A percentile compares a stretch with the other conserved stretches of the same genome.
phyloP scores from a whole-genome alignment of 805 yeast genomes.

The Yarrowia hollandica region DNA sequence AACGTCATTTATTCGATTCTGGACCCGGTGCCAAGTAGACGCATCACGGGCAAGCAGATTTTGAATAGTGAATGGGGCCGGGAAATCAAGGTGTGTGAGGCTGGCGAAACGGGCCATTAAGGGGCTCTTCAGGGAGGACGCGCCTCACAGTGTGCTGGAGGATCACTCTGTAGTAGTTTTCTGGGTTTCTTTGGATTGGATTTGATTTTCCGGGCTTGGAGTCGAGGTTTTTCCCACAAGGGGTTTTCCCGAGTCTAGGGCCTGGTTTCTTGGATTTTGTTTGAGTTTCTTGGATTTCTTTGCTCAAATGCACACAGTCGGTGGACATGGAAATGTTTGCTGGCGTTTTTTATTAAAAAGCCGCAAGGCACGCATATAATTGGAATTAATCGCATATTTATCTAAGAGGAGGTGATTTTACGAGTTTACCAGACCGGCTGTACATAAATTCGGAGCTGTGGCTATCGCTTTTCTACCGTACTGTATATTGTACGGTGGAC shows the following conservation, averaged over 20 bases:
- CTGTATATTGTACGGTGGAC: too few relatives aligned
- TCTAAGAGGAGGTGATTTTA: too few relatives aligned
- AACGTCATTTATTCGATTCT: constrained; percentile 90
- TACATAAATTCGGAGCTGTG: too few relatives aligned
- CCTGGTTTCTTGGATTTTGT: neutral
- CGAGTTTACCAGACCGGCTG: too few relatives aligned
- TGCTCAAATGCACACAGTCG: constrained; percentile 5
- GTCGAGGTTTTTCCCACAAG: too few relatives aligned
- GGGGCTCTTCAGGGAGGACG: too few relatives aligned
- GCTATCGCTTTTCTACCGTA: neutral
- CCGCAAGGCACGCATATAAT: constrained; percentile 25
- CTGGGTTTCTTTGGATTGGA: too few relatives aligned
- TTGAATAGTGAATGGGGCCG: constrained; percentile 95
- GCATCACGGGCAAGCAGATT: constrained; percentile 85
- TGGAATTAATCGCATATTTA: constrained; percentile 17
- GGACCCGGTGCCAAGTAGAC: constrained; percentile 85
- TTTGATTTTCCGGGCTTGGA: too few relatives aligned
- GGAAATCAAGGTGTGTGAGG: constrained; percentile 76
- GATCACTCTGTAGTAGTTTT: too few relatives aligned
- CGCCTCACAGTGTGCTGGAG: too few relatives aligned
- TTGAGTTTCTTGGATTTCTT: neutral
- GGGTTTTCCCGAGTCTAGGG: too few relatives aligned
- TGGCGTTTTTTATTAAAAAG: constrained; percentile 26
- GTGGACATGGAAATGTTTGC: constrained; percentile 7
- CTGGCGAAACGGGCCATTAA: constrained; percentile 50